phyloP scores from a whole-genome alignment of 192 early-diverging fungal genomes.

The Backusella tarrabulga region DNA sequence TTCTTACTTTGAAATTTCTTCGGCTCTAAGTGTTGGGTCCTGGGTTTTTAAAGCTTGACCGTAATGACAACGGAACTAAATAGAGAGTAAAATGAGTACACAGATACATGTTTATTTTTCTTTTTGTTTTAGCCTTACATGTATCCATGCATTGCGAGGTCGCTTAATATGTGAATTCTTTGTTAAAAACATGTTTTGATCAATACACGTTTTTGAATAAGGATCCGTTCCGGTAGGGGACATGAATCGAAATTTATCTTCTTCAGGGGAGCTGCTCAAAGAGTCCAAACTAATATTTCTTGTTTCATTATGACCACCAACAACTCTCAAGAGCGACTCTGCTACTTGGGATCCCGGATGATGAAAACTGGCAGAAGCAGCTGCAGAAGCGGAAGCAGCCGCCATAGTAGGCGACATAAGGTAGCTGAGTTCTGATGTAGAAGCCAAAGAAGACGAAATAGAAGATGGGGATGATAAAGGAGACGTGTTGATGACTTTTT shows the following conservation, averaged over 20 bases:
- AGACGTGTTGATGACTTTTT: neutral
- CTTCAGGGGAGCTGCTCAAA: neutral
- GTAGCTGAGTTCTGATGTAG: slow-evolving; percentile 3
- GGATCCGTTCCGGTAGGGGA: slow-evolving; percentile 5
- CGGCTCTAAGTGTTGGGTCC: slow-evolving; percentile 36
- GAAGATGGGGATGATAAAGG: neutral
- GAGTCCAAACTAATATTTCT: neutral
- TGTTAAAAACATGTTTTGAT: slow-evolving; percentile 32
- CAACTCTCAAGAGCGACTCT: neutral
- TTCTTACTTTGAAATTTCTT: slow-evolving; percentile 40
- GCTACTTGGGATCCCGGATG: slow-evolving; percentile 12
- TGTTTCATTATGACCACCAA: neutral
- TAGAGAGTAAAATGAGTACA: neutral
- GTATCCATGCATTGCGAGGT: slow-evolving; percentile 40
- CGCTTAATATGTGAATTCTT: slow-evolving; percentile 42
- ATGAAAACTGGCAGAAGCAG: neutral
- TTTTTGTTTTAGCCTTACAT: slow-evolving; percentile 17
- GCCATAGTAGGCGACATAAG: slow-evolving; percentile 20
- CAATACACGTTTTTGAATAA: slow-evolving; percentile 13
- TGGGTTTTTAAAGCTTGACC: slow-evolving; percentile 37
- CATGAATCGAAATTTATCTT: neutral
- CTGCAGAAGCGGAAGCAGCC: slow-evolving; percentile 28
- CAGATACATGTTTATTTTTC: neutral
- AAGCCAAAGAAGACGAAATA: neutral
- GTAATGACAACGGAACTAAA: slow-evolving; percentile 38